phyloP scores from a whole-genome alignment of 2,329 filamentous ascomycete genomes.

The Diaporthe citrichinensis region DNA sequence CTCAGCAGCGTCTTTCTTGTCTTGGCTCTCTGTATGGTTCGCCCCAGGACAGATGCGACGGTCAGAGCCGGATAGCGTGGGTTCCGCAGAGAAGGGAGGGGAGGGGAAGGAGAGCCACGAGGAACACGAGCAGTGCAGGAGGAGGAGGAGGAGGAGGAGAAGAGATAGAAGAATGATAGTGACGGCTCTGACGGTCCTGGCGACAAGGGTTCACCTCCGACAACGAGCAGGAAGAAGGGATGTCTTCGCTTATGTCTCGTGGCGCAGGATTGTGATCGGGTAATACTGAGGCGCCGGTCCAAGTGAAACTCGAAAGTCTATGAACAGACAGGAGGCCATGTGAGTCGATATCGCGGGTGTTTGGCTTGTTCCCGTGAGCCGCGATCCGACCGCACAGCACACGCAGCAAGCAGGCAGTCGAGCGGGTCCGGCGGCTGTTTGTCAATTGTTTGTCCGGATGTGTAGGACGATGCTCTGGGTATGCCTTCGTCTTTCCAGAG shows the following conservation, averaged over 20 bases:
- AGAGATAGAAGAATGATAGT: neutral
- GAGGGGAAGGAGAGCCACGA: neutral
- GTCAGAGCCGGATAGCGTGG: neutral
- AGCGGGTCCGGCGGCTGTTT: constrained; percentile 19
- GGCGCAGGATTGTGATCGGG: constrained; percentile 18
- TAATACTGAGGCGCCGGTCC: constrained; percentile 27
- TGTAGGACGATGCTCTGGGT: neutral
- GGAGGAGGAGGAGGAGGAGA: neutral
- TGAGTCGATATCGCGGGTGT: constrained; percentile 31
- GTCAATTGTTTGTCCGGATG: neutral
- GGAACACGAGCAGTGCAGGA: neutral
- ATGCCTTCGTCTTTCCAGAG: neutral
- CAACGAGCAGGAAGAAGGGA: constrained; percentile 15
- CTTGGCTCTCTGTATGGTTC: neutral
- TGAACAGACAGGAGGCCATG: constrained; percentile 32
- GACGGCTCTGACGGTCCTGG: constrained; percentile 8
- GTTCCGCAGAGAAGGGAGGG: neutral
- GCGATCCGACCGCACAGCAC: constrained; percentile 20
- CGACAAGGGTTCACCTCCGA: constrained; percentile 1
- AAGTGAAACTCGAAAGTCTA: constrained; percentile 34
- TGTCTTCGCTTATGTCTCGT: constrained; percentile 29
- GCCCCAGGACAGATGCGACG: constrained; percentile 7
- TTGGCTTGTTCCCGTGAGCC: neutral
- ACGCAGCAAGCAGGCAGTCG: neutral
- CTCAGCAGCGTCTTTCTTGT: neutral